Conservation (phyloP, 1,284 basidiomycete species). For the Leccinum variabile region DNA sequence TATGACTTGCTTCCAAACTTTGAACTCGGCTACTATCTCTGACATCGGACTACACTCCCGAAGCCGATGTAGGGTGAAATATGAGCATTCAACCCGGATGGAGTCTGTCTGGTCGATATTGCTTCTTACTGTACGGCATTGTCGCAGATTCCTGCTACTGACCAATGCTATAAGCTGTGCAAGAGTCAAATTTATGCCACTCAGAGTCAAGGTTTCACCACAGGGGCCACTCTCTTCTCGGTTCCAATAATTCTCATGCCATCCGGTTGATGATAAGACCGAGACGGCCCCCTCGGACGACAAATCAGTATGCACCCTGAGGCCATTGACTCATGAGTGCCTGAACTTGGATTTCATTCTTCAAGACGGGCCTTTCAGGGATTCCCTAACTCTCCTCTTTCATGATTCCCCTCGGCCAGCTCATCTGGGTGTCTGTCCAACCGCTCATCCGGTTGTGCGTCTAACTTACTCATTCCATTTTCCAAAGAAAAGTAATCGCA, state of each 20-base stretch:
- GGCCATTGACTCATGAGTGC: not conserved
- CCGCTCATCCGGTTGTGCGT: constrained; percentile 61
- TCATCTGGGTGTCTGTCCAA: constrained; percentile 59
- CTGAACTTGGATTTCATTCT: not conserved
- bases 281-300: not conserved
- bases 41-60: not conserved
- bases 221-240: not conserved
- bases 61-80: not conserved
- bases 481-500: not conserved
- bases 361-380: not conserved
- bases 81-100: not conserved
- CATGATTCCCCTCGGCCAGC: constrained; percentile 38
- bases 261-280: not conserved
- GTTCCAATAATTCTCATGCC: constrained; percentile 2
- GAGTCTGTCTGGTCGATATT: not conserved
- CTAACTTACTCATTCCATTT: not conserved
- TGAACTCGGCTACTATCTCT: not conserved
- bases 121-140: not conserved
- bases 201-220: not conserved
- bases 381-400: not conserved
- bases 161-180: not conserved
- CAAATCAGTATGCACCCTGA: constrained; percentile 8
- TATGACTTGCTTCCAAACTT: not conserved
- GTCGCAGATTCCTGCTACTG: not conserved
- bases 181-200: not conserved